Conservation (phyloP, 2,329 filamentous ascomycete genomes). For the Aureobasidium sp. region DNA sequence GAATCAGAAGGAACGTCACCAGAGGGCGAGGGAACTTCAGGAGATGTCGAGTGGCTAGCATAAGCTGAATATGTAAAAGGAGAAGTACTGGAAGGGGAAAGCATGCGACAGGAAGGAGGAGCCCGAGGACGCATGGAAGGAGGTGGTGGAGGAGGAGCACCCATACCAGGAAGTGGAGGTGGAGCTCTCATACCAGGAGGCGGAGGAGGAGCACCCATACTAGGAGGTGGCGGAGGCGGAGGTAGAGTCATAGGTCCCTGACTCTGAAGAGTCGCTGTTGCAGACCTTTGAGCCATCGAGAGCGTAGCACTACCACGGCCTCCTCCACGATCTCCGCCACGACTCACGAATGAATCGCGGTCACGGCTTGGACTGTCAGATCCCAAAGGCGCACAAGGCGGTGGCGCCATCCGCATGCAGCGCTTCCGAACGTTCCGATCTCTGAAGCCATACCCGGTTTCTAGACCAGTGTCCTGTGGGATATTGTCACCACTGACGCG, state of each 20-base stretch:
- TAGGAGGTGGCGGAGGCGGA: too few relatives aligned
- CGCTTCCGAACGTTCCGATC: too few relatives aligned
- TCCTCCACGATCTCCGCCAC: neutral
- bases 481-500: too few relatives aligned
- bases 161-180: too few relatives aligned
- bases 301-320: neutral
- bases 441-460: too few relatives aligned
- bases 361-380: too few relatives aligned
- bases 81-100: neutral
- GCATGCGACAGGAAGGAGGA: neutral
- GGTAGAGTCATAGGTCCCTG: neutral
- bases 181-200: too few relatives aligned
- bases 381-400: neutral
- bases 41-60: neutral
- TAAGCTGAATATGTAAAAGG: neutral
- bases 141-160: neutral
- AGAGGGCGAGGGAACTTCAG: neutral
- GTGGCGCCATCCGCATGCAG: neutral
- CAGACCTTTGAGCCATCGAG: neutral
- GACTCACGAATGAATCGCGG: neutral
- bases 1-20: neutral
- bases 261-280: neutral
- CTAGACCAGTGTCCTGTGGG: neutral
- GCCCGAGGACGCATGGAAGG: neutral
- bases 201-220: too few relatives aligned